A percentile compares a stretch with the other conserved stretches of the same genome.
These are phyloP conservation scores for Kwoniella dendrophila DNA, from an alignment of 768 basidiomycete species.

Conservation along the genomic window DNA sequence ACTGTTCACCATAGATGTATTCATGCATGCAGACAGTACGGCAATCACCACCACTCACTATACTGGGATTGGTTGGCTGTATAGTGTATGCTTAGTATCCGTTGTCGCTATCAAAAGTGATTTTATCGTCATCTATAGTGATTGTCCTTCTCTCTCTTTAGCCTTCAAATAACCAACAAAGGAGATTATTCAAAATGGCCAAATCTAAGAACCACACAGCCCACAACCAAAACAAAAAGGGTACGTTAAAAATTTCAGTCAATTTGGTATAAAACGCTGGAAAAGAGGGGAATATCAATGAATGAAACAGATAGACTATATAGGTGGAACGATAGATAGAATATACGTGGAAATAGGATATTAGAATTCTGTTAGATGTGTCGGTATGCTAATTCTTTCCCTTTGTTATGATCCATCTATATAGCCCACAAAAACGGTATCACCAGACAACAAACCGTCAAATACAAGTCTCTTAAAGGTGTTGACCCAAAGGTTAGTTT, in stretches of 20 bases:
- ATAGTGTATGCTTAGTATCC: background rate
- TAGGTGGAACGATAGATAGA: no score
- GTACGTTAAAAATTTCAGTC: conserved; percentile 27
- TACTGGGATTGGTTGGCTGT: background rate
- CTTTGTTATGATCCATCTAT: background rate
- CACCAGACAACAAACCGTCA: conserved; percentile 73
- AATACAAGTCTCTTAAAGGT: conserved; percentile 75
- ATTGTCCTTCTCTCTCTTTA: background rate
- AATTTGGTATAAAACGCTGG: conserved; percentile 4
- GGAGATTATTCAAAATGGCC: conserved; percentile 66
- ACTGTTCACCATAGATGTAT: no score
- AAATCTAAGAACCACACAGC: conserved; percentile 84
- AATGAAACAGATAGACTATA: background rate
- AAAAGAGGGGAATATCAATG: background rate
- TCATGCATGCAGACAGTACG: no score
- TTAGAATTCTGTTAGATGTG: background rate
- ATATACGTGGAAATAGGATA: no score
- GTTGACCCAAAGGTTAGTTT: conserved; percentile 61
- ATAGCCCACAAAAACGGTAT: conserved; percentile 91
- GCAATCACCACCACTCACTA: background rate
- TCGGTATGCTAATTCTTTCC: no score
- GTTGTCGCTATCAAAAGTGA: conserved; percentile 8
- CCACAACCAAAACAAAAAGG: conserved; percentile 93
- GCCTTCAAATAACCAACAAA: conserved; percentile 12
- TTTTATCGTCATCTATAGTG: conserved; percentile 5